phyloP scores from a whole-genome alignment of 208 protist genomes.

The Acanthamoeba healyi region DNA sequence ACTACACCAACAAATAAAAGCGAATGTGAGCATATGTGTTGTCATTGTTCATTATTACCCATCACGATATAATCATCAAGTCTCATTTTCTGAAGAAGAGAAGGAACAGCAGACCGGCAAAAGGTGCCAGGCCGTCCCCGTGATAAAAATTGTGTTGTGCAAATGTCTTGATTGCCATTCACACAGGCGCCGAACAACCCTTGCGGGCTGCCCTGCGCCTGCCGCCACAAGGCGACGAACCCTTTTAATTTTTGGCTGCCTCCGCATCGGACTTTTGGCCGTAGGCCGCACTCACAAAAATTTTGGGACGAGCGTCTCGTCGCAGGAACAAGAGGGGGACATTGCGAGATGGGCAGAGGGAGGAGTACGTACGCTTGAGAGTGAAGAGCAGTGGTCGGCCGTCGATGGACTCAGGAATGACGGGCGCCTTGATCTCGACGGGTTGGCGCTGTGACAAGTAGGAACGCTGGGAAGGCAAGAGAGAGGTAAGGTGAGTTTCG shows the following conservation, averaged over 20 bases:
- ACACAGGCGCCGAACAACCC: neutral
- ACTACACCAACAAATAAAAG: neutral
- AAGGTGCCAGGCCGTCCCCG: constrained; percentile 15
- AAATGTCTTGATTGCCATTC: constrained; percentile 68
- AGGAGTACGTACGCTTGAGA: constrained; percentile 8
- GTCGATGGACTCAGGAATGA: constrained; percentile 34
- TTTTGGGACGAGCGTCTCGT: neutral
- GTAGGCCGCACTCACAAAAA: neutral
- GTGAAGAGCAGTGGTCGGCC: constrained; percentile 44
- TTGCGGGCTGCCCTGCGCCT: neutral
- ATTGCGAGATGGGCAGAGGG: neutral
- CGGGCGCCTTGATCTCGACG: constrained; percentile 10
- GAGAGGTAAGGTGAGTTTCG: no score
- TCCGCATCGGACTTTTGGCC: neutral
- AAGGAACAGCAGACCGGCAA: constrained; percentile 27
- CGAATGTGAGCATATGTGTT: neutral
- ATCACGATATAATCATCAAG: neutral
- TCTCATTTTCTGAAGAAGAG: neutral
- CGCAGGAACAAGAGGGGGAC: neutral
- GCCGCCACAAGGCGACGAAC: constrained; percentile 35
- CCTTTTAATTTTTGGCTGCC: constrained; percentile 13
- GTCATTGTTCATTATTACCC: neutral
- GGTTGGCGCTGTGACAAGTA: neutral
- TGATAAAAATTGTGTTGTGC: constrained; percentile 57
- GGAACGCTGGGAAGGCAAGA: no score